Evolutionary conservation across 2,329 filamentous ascomycete species (phyloP), one percentile per base, ranked within the genome.

Genomic region (Xylaria sp.): DNA sequence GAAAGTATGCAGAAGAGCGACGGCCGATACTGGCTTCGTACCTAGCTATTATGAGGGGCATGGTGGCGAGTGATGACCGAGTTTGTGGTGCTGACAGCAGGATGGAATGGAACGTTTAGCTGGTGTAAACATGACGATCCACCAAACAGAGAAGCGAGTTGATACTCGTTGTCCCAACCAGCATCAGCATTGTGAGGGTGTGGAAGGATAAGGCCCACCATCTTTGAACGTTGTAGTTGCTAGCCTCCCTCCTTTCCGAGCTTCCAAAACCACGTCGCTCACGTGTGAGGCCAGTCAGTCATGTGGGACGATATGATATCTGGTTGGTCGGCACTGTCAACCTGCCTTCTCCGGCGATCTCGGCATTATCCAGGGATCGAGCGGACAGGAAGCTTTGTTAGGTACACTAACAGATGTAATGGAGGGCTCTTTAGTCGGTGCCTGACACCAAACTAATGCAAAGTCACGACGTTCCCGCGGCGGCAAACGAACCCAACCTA

Each of bases 61-160:
- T 59, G 51, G 53, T 63, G 60, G 57, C 60, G 44, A 65, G 47
- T 38, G 53, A 64, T 61, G 49, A 58, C 52, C 62, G 65, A 60
- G 52, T 54, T 60, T 58, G 62, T 31, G 44, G 47, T 57, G 66
- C 70, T 68, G 64, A 63, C 63, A 61, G 64, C 68, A 67, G 68
- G 44, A 46, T 54, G 65, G 58, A 60, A 75, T 74, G 73, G 64
- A 75, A 75, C 73, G 73, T 75, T 71, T 72, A 68, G 67, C 67
- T 67, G 65, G 59, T 23, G 51, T 54, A 48, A 52, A 52, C 44
- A 25, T 59, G 55, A 17, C 57, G 49, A 15, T 59, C 64, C 63
- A 63, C 62, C 61, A 54, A 53, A 54, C 13, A 41, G n/a, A 60
- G 49, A 40, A 21, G 54, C 37, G 55, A 59, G 13, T 38, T 46